Evolutionary conservation across 768 basidiomycete genomes (phyloP), one percentile per base, ranked within the genome.

Genomic region (Lactarius sp.): DNA sequence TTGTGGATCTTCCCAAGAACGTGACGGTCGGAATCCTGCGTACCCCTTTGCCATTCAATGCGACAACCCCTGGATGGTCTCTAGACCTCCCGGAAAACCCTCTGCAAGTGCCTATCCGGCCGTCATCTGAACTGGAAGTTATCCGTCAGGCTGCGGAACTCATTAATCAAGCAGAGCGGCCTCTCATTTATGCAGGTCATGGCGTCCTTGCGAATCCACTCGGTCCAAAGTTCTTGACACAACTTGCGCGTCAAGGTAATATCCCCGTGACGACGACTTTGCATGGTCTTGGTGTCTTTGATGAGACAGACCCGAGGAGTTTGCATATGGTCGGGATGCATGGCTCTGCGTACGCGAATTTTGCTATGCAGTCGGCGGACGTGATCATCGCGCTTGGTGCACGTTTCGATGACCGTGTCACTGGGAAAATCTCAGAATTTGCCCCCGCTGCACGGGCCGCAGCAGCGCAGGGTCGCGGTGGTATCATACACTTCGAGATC

Each of bases 281-380:
- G 12, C 95, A 96, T 71, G 97, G 95, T 60, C 86, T 99, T 49
- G 97, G 97, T 66, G 88, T 90, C 2, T 99, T 91, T 71, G 94
- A 98, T 75, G 97, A 99, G 80, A 84, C 81, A 58, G 83, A 93
- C 74, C 84, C 87, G 39, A 85, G 82, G 75, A 88, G 88, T 68
- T 77, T 99, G 71, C 94, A 98, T 75, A 98, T 98, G 96, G 84
- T 99, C 60, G 96, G 96, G 62, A 98, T 98, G 97, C 97, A 98
- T 78, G 97, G 97, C 5, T 86, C 86, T 34, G 94, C 95, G 4
- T 98, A 97, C 71, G 97, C 97, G 70, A 99, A 99, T 77, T 77
- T 96, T 47, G 96, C 96, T 2, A 98, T 99, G 84, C 97, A 99
- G 77, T 79, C 90, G 54, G 97, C 97, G 47, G 97, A 99, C 73